Percentiles rank a stretch among this genome's conserved stretches.
These are phyloP conservation scores for Scedosporium boydii DNA, from an alignment of 2,329 filamentous ascomycete genomes.

Conservation along the genomic window DNA sequence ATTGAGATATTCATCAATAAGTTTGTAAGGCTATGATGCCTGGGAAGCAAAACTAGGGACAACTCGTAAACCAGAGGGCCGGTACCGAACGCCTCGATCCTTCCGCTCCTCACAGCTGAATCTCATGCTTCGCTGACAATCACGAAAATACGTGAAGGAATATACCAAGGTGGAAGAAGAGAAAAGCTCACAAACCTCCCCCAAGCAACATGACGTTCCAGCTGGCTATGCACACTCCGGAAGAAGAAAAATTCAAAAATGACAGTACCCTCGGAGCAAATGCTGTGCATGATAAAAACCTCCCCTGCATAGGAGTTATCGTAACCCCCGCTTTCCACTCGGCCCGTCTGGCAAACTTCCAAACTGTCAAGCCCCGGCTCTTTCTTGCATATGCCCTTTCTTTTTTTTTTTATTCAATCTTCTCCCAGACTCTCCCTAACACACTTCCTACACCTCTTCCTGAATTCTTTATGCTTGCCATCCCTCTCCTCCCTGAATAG, in stretches of 20 bases:
- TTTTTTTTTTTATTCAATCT: slow-evolving; percentile 30
- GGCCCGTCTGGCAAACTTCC: too few relatives aligned
- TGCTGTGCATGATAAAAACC: not conserved
- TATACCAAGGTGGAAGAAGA: slow-evolving; percentile 4
- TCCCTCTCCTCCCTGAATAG: slow-evolving; percentile 72
- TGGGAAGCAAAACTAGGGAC: too few relatives aligned
- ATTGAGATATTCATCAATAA: not conserved
- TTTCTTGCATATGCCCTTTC: not conserved
- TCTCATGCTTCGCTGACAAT: not conserved
- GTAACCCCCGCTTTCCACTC: not conserved
- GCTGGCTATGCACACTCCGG: not conserved
- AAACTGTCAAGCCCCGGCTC: too few relatives aligned
- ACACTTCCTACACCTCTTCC: slow-evolving; percentile 65
- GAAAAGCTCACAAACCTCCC: not conserved
- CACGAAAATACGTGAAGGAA: not conserved
- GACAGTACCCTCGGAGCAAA: not conserved
- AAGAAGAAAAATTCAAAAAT: not conserved
- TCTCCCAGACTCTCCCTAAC: slow-evolving; percentile 76
- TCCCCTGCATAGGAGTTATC: not conserved
- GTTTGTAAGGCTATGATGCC: not conserved
- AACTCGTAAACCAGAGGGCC: not conserved
- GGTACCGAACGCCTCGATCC: not conserved
- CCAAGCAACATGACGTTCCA: not conserved
- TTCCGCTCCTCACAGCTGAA: not conserved
- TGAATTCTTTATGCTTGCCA: slow-evolving; percentile 58